Evolutionary conservation across 2,329 filamentous ascomycete species (phyloP).

Genomic region (Cryphonectria parasitica): DNA sequence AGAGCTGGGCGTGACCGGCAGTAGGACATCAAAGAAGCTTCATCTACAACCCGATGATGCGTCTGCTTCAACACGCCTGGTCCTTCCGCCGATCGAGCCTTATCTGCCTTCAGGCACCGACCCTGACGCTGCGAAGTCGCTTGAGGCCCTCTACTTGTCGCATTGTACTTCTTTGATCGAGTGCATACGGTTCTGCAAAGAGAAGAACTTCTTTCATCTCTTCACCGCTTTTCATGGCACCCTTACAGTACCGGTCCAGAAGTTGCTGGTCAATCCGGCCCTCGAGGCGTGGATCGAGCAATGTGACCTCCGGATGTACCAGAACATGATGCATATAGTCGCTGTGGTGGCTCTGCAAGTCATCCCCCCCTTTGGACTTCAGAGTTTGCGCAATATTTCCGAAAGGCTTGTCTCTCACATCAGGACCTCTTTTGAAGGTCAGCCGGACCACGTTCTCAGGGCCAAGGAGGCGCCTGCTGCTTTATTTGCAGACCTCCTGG

Average conservation of each 20-base stretch:
- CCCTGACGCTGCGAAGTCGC: constrained; percentile 80
- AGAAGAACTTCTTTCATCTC: constrained; percentile 94
- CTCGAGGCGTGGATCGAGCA: constrained; percentile 93
- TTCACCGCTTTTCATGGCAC: constrained; percentile 96
- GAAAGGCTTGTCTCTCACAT: constrained; percentile 81
- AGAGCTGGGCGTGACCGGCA: constrained; percentile 59
- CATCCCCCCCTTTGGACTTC: constrained; percentile 83
- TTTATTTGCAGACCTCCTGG: constrained; percentile 83
- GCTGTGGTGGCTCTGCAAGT: constrained; percentile 89
- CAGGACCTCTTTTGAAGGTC: constrained; percentile 79
- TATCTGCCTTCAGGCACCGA: constrained; percentile 85
- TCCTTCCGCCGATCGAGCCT: constrained; percentile 81
- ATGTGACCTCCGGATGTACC: constrained; percentile 94
- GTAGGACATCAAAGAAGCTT: constrained; percentile 63
- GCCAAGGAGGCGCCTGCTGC: constrained; percentile 89
- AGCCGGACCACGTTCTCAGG: constrained; percentile 81
- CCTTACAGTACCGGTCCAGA: constrained; percentile 94
- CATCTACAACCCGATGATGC: constrained; percentile 63
- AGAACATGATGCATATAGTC: constrained; percentile 93
- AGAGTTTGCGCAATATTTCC: constrained; percentile 85
- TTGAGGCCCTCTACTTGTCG: constrained; percentile 87
- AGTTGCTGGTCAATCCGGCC: constrained; percentile 79
- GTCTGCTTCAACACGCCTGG: constrained; percentile 70
- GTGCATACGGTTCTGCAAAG: constrained; percentile 92
- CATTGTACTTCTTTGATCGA: constrained; percentile 96